phyloP scores from a whole-genome alignment of 2,329 filamentous ascomycete species.

The Laburnicola sp. region DNA sequence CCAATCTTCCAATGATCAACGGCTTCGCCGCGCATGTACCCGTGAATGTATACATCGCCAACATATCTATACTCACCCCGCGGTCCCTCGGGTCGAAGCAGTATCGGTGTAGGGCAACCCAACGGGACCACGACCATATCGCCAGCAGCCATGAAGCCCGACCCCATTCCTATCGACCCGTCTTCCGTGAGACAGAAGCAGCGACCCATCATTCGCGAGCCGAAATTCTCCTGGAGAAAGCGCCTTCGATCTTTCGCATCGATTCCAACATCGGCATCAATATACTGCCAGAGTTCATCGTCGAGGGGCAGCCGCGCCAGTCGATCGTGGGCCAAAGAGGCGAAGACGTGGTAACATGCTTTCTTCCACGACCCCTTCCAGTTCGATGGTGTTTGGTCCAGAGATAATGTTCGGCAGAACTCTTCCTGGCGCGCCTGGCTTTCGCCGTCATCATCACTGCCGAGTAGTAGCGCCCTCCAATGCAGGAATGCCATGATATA shows the following conservation, averaged over 20 bases:
- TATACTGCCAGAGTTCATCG: slow-evolving; percentile 13
- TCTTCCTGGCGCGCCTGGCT: slow-evolving; percentile 21
- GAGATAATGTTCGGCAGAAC: slow-evolving; percentile 38
- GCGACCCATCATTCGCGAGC: slow-evolving; percentile 25
- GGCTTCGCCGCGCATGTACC: slow-evolving; percentile 43
- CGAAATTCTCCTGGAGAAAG: slow-evolving; percentile 22
- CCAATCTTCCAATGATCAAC: slow-evolving; percentile 22
- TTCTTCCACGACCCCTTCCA: slow-evolving; percentile 11
- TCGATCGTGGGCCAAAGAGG: slow-evolving; percentile 16
- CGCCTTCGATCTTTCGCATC: slow-evolving; percentile 10
- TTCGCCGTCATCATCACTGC: slow-evolving; percentile 9
- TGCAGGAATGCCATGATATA: slow-evolving; percentile 46
- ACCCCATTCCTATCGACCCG: slow-evolving; percentile 38
- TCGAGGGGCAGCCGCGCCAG: slow-evolving; percentile 21
- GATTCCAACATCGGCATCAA: slow-evolving; percentile 1
- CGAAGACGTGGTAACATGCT: slow-evolving; percentile 23
- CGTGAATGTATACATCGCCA: slow-evolving; percentile 43
- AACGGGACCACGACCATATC: slow-evolving; percentile 43
- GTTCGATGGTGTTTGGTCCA: slow-evolving; percentile 25
- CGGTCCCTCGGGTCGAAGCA: slow-evolving; percentile 32
- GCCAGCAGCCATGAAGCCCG: slow-evolving; percentile 32
- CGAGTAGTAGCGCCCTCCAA: slow-evolving; percentile 37
- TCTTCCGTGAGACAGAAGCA: slow-evolving; percentile 23
- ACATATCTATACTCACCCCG: slow-evolving; percentile 34
- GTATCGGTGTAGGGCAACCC: slow-evolving; percentile 42